Base-by-base conservation (phyloP, 129 eudicot species). In the Escallonia herrerae region DNA sequence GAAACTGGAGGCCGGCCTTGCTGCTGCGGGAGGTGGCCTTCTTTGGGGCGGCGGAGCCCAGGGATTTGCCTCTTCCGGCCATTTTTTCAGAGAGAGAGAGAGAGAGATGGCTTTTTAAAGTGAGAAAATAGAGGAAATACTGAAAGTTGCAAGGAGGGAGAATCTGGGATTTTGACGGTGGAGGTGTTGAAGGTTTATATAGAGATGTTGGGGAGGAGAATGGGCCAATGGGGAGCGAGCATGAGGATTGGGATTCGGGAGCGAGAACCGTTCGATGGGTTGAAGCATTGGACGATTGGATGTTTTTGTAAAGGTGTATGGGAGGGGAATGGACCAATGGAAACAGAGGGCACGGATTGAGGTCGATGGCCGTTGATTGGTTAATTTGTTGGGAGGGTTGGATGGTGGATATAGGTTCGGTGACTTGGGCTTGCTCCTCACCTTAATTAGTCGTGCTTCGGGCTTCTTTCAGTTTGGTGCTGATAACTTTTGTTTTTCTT, bases 1-100 rank as follows among this genome's bases (percentile, higher is more conserved):
- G 86, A 15, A 81, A 81, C 76, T 77, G 83, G 48, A 77, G 69
- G 38, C 86, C 80, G 66, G 86, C 86, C 15, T 77, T 81, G 80
- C 83, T 81, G 65, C 83, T 77, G 2, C 86, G 83, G 12, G 86
- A 76, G 10, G 78, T 77, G 15, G 78, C 70, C 33, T 82, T 63
- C 64, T 81, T 81, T 65, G 77, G 77, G 1, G 77, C 64, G 8
- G 69, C 80, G 54, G 72, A 74, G 65, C 63, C 46, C 4, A 81
- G 59, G 1, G 83, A 64, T 43, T 81, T 81, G 49, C 86, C 86
- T 74, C 86, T 78, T 61, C 83, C 83, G 8, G 83, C 83, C 86
- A 73, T 81, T 62, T 47, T 2, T 40, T 1, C 40, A 22, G 40
- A 45, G 50, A 9, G 37, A 2, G 15, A 22, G 54, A 54, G 54